Conservation (phyloP, 2,329 filamentous ascomycete species). For the Colletotrichum simmondsii region DNA sequence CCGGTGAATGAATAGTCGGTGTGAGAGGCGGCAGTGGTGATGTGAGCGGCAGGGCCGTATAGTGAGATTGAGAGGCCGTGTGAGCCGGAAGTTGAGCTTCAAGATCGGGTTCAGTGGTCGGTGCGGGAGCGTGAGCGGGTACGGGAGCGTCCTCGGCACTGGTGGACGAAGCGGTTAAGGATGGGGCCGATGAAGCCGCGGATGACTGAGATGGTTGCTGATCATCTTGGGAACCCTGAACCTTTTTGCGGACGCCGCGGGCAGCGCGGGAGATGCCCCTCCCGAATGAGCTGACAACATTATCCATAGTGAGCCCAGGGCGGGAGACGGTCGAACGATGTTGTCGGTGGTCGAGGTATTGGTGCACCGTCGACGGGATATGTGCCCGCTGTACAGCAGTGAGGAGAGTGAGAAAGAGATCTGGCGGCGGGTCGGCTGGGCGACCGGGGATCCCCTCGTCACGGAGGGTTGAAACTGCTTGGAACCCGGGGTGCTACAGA, state of each 20-base stretch:
- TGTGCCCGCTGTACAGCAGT: neutral
- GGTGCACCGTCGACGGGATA: constrained; percentile 2
- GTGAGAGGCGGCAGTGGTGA: constrained; percentile 14
- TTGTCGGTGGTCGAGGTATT: neutral
- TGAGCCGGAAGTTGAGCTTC: constrained; percentile 27
- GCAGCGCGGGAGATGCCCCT: constrained; percentile 30
- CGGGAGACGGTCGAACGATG: neutral
- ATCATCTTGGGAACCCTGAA: constrained; percentile 11
- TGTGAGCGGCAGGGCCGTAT: constrained; percentile 19
- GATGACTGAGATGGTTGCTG: constrained; percentile 11
- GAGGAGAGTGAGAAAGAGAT: neutral
- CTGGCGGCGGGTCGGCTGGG: constrained; percentile 2
- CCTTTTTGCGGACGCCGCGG: constrained; percentile 22
- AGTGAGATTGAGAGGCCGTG: constrained; percentile 13
- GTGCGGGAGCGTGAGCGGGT: neutral
- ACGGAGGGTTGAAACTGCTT: constrained; percentile 29
- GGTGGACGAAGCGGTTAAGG: constrained; percentile 25
- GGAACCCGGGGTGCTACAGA: constrained; percentile 34
- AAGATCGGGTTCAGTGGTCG: constrained; percentile 25
- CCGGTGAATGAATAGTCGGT: constrained; percentile 1
- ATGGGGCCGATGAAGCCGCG: constrained; percentile 26
- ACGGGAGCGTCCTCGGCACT: constrained; percentile 23
- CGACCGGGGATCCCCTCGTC: constrained; percentile 33
- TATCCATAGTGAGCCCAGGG: constrained; percentile 28
- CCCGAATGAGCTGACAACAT: constrained; percentile 27